Evolutionary conservation across 2,329 filamentous ascomycete genomes (phyloP).

Genomic region (Akanthomyces muscarius): DNA sequence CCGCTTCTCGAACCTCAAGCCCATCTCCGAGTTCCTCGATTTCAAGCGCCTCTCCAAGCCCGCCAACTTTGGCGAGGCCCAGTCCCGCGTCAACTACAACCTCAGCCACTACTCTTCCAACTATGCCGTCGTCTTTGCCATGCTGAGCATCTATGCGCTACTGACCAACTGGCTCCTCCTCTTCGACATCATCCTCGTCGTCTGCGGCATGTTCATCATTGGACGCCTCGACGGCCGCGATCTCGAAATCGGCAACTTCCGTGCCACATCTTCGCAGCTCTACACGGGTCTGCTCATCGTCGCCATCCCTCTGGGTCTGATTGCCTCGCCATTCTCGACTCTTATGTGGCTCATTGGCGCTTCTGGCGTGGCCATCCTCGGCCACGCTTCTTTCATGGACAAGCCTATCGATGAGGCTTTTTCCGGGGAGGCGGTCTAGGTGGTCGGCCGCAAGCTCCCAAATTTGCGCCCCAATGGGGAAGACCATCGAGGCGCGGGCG

Average conservation of each 20-base stretch:
- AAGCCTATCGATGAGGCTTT: conserved; percentile 99
- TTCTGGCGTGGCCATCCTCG: conserved; percentile 86
- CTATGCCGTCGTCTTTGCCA: conserved; percentile 88
- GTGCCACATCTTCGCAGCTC: conserved; percentile 85
- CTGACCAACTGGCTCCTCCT: conserved; percentile 82
- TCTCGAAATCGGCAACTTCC: conserved; percentile 77
- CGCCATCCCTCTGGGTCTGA: conserved; percentile 78
- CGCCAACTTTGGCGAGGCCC: conserved; percentile 81
- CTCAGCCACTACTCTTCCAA: conserved; percentile 97
- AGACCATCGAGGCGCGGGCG: conserved; percentile 92
- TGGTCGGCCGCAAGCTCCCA: conserved; percentile 99
- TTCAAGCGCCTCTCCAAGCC: conserved; percentile 95
- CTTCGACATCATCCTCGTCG: conserved; percentile 87
- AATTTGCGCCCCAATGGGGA: conserved; percentile 93
- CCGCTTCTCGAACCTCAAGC: conserved; percentile 88
- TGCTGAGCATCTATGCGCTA: conserved; percentile 93
- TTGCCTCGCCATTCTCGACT: conserved; percentile 78
- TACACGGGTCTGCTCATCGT: conserved; percentile 85
- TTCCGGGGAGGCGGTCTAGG: conserved; percentile 99
- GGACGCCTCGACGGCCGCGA: conserved; percentile 86
- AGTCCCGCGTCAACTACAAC: conserved; percentile 96
- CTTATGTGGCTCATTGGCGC: conserved; percentile 95
- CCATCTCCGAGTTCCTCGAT: conserved; percentile 90
- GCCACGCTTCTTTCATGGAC: conserved; percentile 93
- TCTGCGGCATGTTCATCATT: conserved; percentile 85